Percentiles rank a stretch among this genome's conserved stretches.
Conservation (phyloP, 495 filamentous ascomycete species). For the Aspergillus biplanus region DNA sequence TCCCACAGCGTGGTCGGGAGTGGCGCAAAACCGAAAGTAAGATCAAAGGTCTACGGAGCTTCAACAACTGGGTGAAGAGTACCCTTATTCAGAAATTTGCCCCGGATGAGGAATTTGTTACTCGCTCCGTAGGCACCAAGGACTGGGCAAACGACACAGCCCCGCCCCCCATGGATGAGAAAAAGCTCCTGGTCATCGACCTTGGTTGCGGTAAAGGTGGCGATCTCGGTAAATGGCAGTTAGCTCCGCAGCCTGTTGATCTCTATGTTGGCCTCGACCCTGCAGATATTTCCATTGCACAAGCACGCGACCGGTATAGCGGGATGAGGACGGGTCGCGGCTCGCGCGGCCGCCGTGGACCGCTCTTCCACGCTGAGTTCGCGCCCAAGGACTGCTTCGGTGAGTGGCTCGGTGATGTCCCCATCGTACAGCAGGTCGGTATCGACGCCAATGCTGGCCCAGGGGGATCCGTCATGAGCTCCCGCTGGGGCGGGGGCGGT, state of each 20-base stretch:
- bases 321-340: slow-evolving; percentile 68
- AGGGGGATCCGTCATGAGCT: slow-evolving; percentile 54
- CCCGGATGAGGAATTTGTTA: slow-evolving; percentile 71
- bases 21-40: slow-evolving; percentile 92
- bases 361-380: slow-evolving; percentile 83
- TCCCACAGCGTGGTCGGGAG: slow-evolving; percentile 81
- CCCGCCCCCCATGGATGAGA: slow-evolving; percentile 42
- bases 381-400: slow-evolving; percentile 87
- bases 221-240: slow-evolving; percentile 93
- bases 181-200: slow-evolving; percentile 79
- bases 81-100: slow-evolving; percentile 96
- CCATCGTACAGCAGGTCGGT: slow-evolving; percentile 79
- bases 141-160: slow-evolving; percentile 58
- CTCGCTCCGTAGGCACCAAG: slow-evolving; percentile 41
- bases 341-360: slow-evolving; percentile 57
- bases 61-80: slow-evolving; percentile 99
- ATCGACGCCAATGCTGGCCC: slow-evolving; percentile 72
- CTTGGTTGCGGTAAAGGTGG: slow-evolving; percentile 97
- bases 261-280: slow-evolving; percentile 93
- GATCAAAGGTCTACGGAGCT: slow-evolving; percentile 91
- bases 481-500: slow-evolving; percentile 71
- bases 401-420: slow-evolving; percentile 74
- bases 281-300: slow-evolving; percentile 86
- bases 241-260: slow-evolving; percentile 79
- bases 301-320: slow-evolving; percentile 81